phyloP scores from a whole-genome alignment of 805 yeast genomes.

The Wickerhamomyces kurtzmanii region DNA sequence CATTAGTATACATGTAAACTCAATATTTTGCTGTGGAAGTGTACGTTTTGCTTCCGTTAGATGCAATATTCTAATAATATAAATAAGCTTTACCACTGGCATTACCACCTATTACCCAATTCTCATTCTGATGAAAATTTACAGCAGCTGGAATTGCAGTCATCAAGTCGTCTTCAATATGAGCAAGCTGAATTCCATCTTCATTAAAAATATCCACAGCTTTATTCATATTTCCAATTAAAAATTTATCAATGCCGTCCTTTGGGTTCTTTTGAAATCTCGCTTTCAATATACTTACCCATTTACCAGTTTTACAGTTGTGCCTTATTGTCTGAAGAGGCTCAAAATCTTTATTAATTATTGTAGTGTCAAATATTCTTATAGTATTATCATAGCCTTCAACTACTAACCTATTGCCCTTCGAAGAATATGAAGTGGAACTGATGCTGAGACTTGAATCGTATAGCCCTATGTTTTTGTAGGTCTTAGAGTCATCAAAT shows the following conservation, averaged over 20 bases:
- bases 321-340: conserved; percentile 66
- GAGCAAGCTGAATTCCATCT: conserved; percentile 71
- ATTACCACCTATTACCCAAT: conserved; percentile 91
- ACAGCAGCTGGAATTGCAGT: conserved; percentile 93
- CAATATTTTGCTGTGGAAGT: too few relatives aligned
- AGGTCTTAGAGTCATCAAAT: conserved; percentile 29
- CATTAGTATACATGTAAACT: too few relatives aligned
- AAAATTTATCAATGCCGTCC: conserved; percentile 73
- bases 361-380: conserved; percentile 49
- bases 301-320: conserved; percentile 93
- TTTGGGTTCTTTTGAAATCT: conserved; percentile 71
- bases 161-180: conserved; percentile 49
- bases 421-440: conserved; percentile 69
- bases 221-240: conserved; percentile 89
- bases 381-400: conserved; percentile 91
- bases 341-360: conserved; percentile 25
- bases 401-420: conserved; percentile 62
- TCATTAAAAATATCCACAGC: conserved; percentile 76
- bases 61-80: too few relatives aligned
- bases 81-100: conserved; percentile 85
- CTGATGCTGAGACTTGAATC: conserved; percentile 74
- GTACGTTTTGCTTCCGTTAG: too few relatives aligned
- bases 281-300: conserved; percentile 90
- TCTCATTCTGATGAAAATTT: conserved; percentile 72
- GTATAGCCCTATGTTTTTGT: conserved; percentile 42